These are phyloP conservation scores for Globisporangium cystogenes DNA, from an alignment of 352 stramenopile species.

Conservation along the genomic window DNA sequence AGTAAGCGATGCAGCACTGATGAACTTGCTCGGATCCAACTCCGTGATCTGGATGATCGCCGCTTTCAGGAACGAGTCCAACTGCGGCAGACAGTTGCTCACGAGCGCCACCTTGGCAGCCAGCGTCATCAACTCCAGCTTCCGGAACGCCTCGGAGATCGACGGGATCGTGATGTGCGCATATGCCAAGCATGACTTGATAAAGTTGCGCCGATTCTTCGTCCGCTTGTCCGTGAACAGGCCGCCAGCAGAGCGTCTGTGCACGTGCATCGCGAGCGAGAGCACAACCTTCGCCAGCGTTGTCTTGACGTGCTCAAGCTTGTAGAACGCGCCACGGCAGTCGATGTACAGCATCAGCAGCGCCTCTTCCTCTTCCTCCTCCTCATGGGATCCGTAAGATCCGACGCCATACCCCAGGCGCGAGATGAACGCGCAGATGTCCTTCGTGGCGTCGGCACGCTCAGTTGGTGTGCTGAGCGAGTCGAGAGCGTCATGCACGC, in stretches of 20 bases:
- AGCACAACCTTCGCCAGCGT: constrained; percentile 53
- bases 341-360: constrained; percentile 87
- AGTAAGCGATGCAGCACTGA: background rate
- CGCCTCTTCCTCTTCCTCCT: constrained; percentile 73
- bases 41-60: constrained; percentile 76
- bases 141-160: constrained; percentile 38
- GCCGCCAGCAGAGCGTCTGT: constrained; percentile 19
- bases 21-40: constrained; percentile 23
- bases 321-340: constrained; percentile 83
- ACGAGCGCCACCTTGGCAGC: constrained; percentile 66
- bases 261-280: constrained; percentile 52
- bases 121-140: constrained; percentile 57
- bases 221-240: constrained; percentile 12
- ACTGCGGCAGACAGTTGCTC: constrained; percentile 77
- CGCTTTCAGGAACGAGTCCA: constrained; percentile 82
- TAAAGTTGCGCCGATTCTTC: constrained; percentile 54
- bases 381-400: background rate
- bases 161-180: constrained; percentile 88
- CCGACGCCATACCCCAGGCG: constrained; percentile 34
- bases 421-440: constrained; percentile 82
- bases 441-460: constrained; percentile 40
- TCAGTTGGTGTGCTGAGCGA: constrained; percentile 62
- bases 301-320: constrained; percentile 71
- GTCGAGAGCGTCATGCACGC: constrained; percentile 81
- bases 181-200: constrained; percentile 89